Evolutionary conservation across 1,284 basidiomycete species (phyloP).

Genomic region (Microbotryum violaceum): DNA sequence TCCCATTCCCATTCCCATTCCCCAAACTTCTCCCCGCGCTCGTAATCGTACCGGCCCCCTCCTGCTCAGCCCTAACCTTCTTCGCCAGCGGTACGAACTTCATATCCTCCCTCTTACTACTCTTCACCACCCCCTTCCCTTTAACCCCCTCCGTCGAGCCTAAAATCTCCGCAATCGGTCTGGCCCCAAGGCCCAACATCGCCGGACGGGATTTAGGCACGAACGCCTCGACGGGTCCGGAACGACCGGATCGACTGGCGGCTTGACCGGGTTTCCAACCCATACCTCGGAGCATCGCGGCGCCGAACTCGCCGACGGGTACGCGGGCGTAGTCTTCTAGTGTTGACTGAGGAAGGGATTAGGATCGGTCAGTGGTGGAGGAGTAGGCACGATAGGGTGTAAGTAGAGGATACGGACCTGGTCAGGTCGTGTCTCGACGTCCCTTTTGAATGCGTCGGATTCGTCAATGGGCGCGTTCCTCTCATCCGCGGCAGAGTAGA

Average conservation of each 20-base stretch:
- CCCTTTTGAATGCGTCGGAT: conserved; percentile 68
- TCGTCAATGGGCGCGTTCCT: conserved; percentile 51
- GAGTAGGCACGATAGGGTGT: neutral
- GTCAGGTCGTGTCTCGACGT: conserved; percentile 68
- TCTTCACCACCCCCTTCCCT: conserved; percentile 31
- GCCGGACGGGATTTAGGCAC: conserved; percentile 71
- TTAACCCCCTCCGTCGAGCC: conserved; percentile 48
- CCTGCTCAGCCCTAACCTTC: conserved; percentile 44
- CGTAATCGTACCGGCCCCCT: conserved; percentile 1
- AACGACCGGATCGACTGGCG: conserved; percentile 47
- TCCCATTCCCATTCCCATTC: conserved; percentile 23
- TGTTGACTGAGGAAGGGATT: conserved; percentile 11
- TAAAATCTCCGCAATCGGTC: conserved; percentile 56
- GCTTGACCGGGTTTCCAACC: conserved; percentile 82
- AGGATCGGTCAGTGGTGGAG: neutral
- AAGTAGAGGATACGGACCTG: conserved; percentile 35
- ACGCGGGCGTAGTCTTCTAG: conserved; percentile 82
- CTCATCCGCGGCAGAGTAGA: conserved; percentile 47
- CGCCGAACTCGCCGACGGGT: conserved; percentile 86
- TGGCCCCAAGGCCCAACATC: conserved; percentile 82
- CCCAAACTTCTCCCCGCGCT: neutral
- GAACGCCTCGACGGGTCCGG: conserved; percentile 61
- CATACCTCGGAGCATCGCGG: conserved; percentile 90
- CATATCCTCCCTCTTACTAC: conserved; percentile 50
- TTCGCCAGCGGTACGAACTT: conserved; percentile 69